Evolutionary conservation across 1,284 basidiomycete species (phyloP).

Genomic region (Malassezia pachydermatis): DNA sequence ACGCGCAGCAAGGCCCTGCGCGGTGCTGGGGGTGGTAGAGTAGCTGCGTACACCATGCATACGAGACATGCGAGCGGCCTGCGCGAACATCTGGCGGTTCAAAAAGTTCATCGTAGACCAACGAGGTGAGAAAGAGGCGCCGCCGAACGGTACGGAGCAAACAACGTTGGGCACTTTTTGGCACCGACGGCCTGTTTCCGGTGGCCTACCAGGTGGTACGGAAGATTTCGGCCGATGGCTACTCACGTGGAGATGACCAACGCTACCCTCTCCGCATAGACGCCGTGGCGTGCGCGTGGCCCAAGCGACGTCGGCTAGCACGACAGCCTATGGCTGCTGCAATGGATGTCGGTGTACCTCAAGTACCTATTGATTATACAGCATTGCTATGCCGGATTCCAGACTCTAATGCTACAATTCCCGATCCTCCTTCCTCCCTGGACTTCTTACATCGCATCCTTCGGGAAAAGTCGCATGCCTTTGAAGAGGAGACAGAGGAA

Average conservation of each 20-base stretch:
- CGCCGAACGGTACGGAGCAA: neutral
- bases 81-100: slow-evolving; percentile 15
- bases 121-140: neutral
- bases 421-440: neutral
- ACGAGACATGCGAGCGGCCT: slow-evolving; percentile 4
- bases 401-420: neutral
- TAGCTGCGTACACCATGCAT: slow-evolving; percentile 4
- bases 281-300: no score
- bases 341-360: no score
- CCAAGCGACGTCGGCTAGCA: no score
- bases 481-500: neutral
- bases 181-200: no score
- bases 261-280: no score
- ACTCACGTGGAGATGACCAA: no score
- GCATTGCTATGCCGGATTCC: slow-evolving; percentile 16
- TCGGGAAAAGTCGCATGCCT: slow-evolving; percentile 2
- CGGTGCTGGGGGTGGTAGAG: slow-evolving; percentile 1
- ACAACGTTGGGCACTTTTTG: no score
- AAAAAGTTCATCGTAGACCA: slow-evolving; percentile 4
- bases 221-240: neutral
- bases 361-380: slow-evolving; percentile 13
- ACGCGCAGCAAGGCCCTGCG: slow-evolving; percentile 8
- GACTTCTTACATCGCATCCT: slow-evolving; percentile 15
- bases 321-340: no score
- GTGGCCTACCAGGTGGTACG: no score